Base-by-base conservation (phyloP, 1,284 basidiomycete genomes). In the Gomphus sp. region DNA sequence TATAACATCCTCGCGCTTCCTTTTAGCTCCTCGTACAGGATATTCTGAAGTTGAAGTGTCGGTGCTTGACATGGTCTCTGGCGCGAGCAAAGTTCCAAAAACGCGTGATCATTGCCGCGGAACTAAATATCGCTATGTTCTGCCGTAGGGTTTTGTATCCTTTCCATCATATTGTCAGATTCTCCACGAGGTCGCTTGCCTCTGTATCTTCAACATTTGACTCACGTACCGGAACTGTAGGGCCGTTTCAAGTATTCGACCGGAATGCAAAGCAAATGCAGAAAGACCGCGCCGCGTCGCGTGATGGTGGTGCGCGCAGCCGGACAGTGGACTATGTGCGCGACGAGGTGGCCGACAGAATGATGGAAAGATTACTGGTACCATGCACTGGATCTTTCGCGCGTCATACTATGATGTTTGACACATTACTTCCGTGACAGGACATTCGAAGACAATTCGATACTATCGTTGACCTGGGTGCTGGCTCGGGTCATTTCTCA, bases 401-500 rank as follows among this genome's bases (percentile, higher is more conserved):
- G 22, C 52, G 8, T 41, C 31, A 28, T n/a, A 25, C 9, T 5
- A 31, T 31, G 5, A 31, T 31, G 28, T 34, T 36, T 53, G n/a
- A 34, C 16, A 9, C 18, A 25, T 25, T 31, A 25, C 12, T 37
- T 28, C 36, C 2, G 10, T 53, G 36, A 11, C 52, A 97, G 93
- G 96, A 99, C 70, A 89, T 99, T 64, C 95, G 93, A 73, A 81
- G 87, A 44, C 86, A 83, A 45, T 97, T 95, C 66, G 75, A 79
- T 51, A 80, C 82, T 1, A 78, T 99, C 22, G 75, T 99, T 14
- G 97, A 99, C 72, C 75, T 98, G 25, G 92, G 94, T 1, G 86
- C 92, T n/a, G 95, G 96, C n/a, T 79, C 96, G 1, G 96, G 96
- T 1, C 92, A 95, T 72, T 85, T 99, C 64, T 84, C 93, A 1